A percentile compares a stretch with the other conserved stretches of the same genome.
Evolutionary conservation across 257 asterid genomes (phyloP).

Genomic region (Rhazya stricta): DNA sequence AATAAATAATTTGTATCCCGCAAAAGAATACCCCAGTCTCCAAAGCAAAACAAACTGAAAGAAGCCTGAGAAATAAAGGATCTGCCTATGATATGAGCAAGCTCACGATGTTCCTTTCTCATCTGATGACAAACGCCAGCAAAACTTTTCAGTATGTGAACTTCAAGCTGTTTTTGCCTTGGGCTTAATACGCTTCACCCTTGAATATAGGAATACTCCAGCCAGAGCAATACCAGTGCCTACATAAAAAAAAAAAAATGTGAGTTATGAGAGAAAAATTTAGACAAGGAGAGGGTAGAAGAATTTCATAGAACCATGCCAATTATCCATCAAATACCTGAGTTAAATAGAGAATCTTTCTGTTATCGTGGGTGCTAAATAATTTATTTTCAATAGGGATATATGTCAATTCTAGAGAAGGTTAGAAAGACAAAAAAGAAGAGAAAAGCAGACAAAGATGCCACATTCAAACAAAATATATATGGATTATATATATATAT

Average conservation of each 20-base stretch:
- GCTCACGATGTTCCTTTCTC: conserved; percentile 13
- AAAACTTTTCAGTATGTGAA: conserved; percentile 23
- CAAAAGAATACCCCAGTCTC: background rate
- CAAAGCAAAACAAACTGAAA: background rate
- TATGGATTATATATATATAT: too few species aligned
- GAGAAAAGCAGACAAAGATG: background rate
- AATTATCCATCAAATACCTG: too few species aligned
- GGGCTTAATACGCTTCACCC: conserved; percentile 65
- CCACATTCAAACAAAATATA: background rate
- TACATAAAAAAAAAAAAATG: conserved; percentile 20
- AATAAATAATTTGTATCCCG: background rate
- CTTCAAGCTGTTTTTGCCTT: conserved; percentile 59
- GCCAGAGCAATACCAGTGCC: conserved; percentile 88
- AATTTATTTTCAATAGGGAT: background rate
- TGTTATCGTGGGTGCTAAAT: background rate
- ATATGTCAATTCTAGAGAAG: background rate
- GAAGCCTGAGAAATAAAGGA: background rate
- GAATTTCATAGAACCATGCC: background rate
- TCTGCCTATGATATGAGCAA: conserved; percentile 4
- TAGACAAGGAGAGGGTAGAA: background rate
- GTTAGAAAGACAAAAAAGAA: background rate
- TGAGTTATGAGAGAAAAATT: background rate
- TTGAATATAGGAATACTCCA: conserved; percentile 88
- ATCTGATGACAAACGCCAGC: conserved; percentile 29
- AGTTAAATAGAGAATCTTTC: background rate